Percentiles rank a stretch among this genome's conserved stretches.
Evolutionary conservation across 192 early-diverging fungal genomes (phyloP).

Genomic region (Coemansia sp.): DNA sequence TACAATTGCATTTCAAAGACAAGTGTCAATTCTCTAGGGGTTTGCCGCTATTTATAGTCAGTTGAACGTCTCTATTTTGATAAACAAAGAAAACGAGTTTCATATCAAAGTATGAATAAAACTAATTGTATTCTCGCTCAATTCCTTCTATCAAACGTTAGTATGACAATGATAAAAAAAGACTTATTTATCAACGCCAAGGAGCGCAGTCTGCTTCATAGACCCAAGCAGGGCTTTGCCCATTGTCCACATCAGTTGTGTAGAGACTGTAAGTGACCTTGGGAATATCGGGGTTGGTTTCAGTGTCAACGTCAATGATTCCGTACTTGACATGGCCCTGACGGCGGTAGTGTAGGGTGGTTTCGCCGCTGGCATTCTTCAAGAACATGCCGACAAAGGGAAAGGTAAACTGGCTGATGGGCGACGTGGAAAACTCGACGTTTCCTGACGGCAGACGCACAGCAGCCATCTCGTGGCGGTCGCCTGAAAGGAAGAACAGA

Average conservation of each 20-base stretch:
- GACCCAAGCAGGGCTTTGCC: constrained; percentile 31
- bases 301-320: constrained; percentile 54
- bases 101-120: too few relatives aligned
- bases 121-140: too few relatives aligned
- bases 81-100: too few relatives aligned
- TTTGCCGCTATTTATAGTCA: too few relatives aligned
- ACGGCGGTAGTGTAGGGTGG: constrained; percentile 41
- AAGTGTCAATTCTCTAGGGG: too few relatives aligned
- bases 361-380: constrained; percentile 33
- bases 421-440: constrained; percentile 55
- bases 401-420: constrained; percentile 54
- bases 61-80: too few relatives aligned
- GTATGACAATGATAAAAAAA: too few relatives aligned
- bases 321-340: constrained; percentile 55
- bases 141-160: too few relatives aligned
- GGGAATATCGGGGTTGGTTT: constrained; percentile 30
- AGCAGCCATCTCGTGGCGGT: constrained; percentile 57
- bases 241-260: constrained; percentile 42
- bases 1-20: too few relatives aligned
- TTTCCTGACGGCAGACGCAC: constrained; percentile 45
- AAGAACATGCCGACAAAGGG: constrained; percentile 43
- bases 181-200: constrained; percentile 20
- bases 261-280: constrained; percentile 47
- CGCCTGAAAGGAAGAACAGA: constrained; percentile 53
- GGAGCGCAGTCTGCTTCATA: constrained; percentile 39